These are phyloP conservation scores for Penicillium sp. DNA, from an alignment of 2,329 filamentous ascomycete species.

Conservation along the genomic window DNA sequence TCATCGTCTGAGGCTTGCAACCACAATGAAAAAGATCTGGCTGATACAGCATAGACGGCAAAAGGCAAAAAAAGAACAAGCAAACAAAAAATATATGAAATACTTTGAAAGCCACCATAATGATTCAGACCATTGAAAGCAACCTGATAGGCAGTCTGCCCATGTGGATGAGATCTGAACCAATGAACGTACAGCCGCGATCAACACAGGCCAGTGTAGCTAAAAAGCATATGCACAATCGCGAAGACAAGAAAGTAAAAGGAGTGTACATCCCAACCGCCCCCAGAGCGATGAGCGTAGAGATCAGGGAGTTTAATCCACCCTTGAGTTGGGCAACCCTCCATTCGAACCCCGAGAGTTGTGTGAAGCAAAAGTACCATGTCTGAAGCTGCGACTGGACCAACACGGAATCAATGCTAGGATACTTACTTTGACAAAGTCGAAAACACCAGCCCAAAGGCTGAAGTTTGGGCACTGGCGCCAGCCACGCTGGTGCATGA, in stretches of 20 bases:
- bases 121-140: not conserved
- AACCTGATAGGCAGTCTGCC: not conserved
- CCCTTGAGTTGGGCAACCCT: slow-evolving; percentile 35
- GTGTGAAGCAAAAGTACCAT: slow-evolving; percentile 22
- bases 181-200: slow-evolving; percentile 13
- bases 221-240: not conserved
- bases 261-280: slow-evolving; percentile 1
- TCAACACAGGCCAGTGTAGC: slow-evolving; percentile 9
- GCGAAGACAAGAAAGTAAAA: not conserved
- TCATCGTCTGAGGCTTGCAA: slow-evolving; percentile 1
- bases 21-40: not conserved
- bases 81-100: not conserved
- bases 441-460: slow-evolving; percentile 85
- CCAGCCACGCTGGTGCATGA: slow-evolving; percentile 93
- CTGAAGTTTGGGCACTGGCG: slow-evolving; percentile 91
- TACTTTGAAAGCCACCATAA: not conserved
- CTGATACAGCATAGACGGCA: not conserved
- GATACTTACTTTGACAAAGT: slow-evolving; percentile 74
- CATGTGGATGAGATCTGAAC: slow-evolving; percentile 5
- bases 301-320: slow-evolving; percentile 37
- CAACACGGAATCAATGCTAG: slow-evolving; percentile 41
- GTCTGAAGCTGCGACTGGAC: slow-evolving; percentile 31
- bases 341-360: slow-evolving; percentile 23
- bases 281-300: slow-evolving; percentile 13
- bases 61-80: not conserved